Percentiles rank a stretch among this genome's conserved stretches.
Evolutionary conservation across 1,284 basidiomycete species (phyloP).

Genomic region (Ustilago bromivora): DNA sequence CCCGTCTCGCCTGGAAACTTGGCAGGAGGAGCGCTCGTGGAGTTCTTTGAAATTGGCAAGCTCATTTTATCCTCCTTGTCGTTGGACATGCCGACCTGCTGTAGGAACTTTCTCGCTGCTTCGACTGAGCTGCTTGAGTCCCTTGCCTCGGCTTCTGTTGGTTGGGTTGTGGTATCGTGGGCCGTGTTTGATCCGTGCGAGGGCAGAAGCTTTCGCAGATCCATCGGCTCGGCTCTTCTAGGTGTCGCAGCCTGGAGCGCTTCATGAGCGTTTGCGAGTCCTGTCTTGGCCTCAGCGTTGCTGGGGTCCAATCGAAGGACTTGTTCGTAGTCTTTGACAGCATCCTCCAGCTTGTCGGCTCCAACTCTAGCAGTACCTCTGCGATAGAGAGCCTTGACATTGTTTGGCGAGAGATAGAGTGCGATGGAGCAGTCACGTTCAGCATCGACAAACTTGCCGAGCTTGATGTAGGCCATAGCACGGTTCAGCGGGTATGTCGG

Average conservation of each 20-base stretch:
- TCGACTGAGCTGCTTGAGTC: conserved; percentile 34
- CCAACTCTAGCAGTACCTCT: conserved; percentile 28
- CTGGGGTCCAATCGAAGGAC: conserved; percentile 25
- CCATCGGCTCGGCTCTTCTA: conserved; percentile 4
- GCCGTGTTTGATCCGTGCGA: background rate
- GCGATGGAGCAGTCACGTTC: conserved; percentile 38
- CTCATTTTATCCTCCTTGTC: background rate
- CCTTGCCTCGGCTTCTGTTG: background rate
- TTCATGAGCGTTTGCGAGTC: conserved; percentile 15
- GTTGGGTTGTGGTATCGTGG: background rate
- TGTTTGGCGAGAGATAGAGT: conserved; percentile 24
- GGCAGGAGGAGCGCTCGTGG: conserved; percentile 16
- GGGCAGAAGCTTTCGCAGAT: conserved; percentile 7
- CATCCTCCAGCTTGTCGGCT: conserved; percentile 16
- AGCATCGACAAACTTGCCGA: conserved; percentile 35
- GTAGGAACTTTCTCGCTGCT: conserved; percentile 38
- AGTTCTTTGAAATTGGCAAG: background rate
- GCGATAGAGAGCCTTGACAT: conserved; percentile 40
- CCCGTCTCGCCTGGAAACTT: conserved; percentile 43
- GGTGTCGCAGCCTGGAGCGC: background rate
- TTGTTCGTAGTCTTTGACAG: conserved; percentile 14
- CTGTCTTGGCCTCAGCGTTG: conserved; percentile 29
- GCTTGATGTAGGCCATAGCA: conserved; percentile 49
- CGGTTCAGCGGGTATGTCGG: conserved; percentile 41
- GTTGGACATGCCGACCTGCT: conserved; percentile 38